These are phyloP conservation scores for Talaromyces sp. DNA, from an alignment of 2,329 filamentous ascomycete genomes.

Conservation along the genomic window DNA sequence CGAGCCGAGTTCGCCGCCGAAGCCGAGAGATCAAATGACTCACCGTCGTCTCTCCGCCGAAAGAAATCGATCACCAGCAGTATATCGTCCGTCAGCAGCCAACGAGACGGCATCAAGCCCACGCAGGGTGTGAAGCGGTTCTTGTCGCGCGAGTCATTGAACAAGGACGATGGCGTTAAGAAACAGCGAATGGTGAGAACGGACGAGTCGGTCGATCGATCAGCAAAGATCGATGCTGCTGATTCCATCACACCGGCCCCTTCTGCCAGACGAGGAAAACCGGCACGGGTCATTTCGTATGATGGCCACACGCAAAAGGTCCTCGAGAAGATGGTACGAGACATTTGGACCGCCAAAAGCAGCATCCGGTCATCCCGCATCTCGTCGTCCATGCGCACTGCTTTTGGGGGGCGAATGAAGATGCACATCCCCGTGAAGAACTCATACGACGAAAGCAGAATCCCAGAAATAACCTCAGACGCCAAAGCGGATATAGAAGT, in stretches of 20 bases:
- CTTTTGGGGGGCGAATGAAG: constrained; percentile 13
- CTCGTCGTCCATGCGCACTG: constrained; percentile 3
- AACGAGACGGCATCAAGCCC: not conserved
- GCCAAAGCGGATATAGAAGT: constrained; percentile 13
- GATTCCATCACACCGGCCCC: not conserved
- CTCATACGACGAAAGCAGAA: not conserved
- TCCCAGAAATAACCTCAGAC: not conserved
- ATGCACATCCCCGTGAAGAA: constrained; percentile 4
- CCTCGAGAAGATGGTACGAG: constrained; percentile 18
- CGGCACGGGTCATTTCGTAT: constrained; percentile 6
- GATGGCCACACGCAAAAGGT: constrained; percentile 18
- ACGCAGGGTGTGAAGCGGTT: constrained; percentile 12
- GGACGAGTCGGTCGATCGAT: not conserved
- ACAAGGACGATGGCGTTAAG: not conserved
- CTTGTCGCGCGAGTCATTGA: constrained; percentile 14
- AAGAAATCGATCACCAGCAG: constrained; percentile 8
- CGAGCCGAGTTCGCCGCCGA: constrained; percentile 19
- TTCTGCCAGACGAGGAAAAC: not conserved
- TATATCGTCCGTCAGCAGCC: not conserved
- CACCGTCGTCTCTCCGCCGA: not conserved
- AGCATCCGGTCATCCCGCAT: constrained; percentile 17
- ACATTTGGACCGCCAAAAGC: constrained; percentile 18
- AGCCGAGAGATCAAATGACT: not conserved
- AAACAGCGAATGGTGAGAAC: constrained; percentile 2
- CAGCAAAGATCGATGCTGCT: not conserved